Percentiles rank a stretch among this genome's conserved stretches.
phyloP scores from a whole-genome alignment of 441 rosid genomes.

The Adansonia rubrostipa region DNA sequence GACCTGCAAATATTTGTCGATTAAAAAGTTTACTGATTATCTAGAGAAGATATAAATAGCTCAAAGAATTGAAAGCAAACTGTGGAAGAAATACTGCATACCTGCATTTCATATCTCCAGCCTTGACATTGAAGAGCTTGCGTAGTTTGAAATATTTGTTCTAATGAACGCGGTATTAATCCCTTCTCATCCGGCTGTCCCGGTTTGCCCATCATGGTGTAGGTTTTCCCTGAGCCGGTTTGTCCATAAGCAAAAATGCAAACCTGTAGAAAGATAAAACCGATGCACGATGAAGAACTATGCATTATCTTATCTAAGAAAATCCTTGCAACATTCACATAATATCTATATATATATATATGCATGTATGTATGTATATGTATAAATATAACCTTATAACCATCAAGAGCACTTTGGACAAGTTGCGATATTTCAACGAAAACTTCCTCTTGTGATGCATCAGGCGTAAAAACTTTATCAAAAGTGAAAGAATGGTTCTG shows the following conservation, averaged over 20 bases:
- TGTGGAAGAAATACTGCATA: constrained; percentile 12
- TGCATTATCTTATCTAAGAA: background rate
- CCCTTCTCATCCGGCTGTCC: constrained; percentile 77
- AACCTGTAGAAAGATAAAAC: constrained; percentile 49
- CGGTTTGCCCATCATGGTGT: constrained; percentile 98
- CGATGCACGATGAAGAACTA: background rate
- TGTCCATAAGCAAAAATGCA: constrained; percentile 99
- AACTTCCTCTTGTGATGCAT: constrained; percentile 55
- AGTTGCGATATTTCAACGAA: constrained; percentile 66
- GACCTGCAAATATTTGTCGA: constrained; percentile 46
- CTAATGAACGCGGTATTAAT: constrained; percentile 84
- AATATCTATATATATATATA: background rate
- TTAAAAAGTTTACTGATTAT: background rate
- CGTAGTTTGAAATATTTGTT: constrained; percentile 85
- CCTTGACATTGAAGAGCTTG: constrained; percentile 84
- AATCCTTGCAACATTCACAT: background rate
- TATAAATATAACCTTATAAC: constrained; percentile 54
- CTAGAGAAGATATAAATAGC: background rate
- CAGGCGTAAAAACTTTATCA: constrained; percentile 57
- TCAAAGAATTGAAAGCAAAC: background rate
- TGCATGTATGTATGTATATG: background rate
- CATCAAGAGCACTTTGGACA: constrained; percentile 73
- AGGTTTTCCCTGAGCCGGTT: constrained; percentile 98
- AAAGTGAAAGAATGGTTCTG: constrained; percentile 56
- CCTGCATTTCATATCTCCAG: constrained; percentile 97